Evolutionary conservation across 2,329 filamentous ascomycete genomes (phyloP).

Genomic region (Aspergillus eucalypticola): DNA sequence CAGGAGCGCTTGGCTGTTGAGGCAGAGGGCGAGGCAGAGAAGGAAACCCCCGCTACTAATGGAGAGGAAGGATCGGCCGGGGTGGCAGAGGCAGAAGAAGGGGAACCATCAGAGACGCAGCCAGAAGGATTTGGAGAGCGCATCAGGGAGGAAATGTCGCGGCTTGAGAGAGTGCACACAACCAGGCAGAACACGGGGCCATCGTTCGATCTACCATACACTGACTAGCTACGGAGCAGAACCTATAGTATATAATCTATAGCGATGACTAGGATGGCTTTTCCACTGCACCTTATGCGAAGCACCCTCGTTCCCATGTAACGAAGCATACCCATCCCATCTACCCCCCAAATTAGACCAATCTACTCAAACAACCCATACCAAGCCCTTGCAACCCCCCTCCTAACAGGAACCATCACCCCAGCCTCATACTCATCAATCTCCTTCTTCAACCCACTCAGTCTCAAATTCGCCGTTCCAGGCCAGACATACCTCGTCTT

Average conservation of each 20-base stretch:
- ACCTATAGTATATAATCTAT: not conserved
- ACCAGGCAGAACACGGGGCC: conserved; percentile 1
- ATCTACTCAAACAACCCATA: conserved; percentile 13
- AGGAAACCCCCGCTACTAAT: not conserved
- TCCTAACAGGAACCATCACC: not conserved
- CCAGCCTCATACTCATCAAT: conserved; percentile 30
- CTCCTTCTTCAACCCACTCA: conserved; percentile 25
- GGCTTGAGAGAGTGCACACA: not conserved
- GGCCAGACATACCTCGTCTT: conserved; percentile 58
- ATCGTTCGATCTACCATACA: conserved; percentile 8
- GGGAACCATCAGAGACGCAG: not conserved
- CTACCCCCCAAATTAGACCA: not conserved
- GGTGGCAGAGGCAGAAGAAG: not conserved
- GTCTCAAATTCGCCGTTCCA: conserved; percentile 57
- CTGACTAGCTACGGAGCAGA: not conserved
- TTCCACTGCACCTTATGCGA: no score
- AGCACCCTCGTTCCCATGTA: no score
- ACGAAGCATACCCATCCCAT: not conserved
- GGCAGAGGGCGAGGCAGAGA: not conserved
- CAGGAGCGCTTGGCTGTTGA: conserved; percentile 1
- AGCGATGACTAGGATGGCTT: no score
- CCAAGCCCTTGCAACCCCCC: not conserved
- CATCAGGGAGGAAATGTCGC: conserved; percentile 3
- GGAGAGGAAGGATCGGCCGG: not conserved
- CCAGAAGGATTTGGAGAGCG: not conserved